Evolutionary conservation across 768 basidiomycete genomes (phyloP).

Genomic region (Mycena indigotica): DNA sequence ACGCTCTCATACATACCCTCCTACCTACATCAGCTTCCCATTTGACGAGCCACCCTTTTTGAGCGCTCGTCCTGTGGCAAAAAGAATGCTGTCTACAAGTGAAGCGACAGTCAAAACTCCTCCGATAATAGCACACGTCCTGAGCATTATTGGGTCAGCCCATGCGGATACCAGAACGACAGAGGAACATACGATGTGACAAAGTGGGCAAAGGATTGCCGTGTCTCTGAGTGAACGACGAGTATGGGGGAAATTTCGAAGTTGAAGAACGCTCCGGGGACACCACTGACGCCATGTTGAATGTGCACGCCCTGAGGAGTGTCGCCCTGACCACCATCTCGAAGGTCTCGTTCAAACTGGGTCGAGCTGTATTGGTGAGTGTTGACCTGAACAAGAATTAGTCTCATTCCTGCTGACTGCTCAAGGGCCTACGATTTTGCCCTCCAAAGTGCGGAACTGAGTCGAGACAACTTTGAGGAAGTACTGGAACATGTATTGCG

Average conservation of each 20-base stretch:
- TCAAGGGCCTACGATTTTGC: slow-evolving; percentile 51
- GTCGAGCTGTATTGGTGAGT: slow-evolving; percentile 96
- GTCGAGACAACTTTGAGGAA: slow-evolving; percentile 99
- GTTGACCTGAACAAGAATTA: slow-evolving; percentile 54
- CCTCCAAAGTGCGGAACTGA: slow-evolving; percentile 83
- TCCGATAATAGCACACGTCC: slow-evolving; percentile 96
- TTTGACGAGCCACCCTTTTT: slow-evolving; percentile 52
- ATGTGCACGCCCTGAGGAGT: slow-evolving; percentile 67
- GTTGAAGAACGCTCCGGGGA: slow-evolving; percentile 89
- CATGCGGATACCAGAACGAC: not conserved
- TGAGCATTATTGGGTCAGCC: slow-evolving; percentile 32
- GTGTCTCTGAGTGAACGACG: slow-evolving; percentile 85
- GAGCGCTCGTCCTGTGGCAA: slow-evolving; percentile 74
- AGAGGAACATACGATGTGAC: slow-evolving; percentile 79
- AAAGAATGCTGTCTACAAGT: slow-evolving; percentile 83
- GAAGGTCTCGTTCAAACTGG: slow-evolving; percentile 91
- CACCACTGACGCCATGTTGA: slow-evolving; percentile 71
- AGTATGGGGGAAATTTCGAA: slow-evolving; percentile 97
- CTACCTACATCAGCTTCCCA: slow-evolving; percentile 5
- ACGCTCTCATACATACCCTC: not conserved
- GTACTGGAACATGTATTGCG: slow-evolving; percentile 97
- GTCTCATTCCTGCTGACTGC: not conserved
- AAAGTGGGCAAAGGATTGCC: slow-evolving; percentile 98
- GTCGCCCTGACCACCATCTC: slow-evolving; percentile 58
- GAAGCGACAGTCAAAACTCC: slow-evolving; percentile 95